These are phyloP conservation scores for Diplogelasinospora grovesii DNA, from an alignment of 495 filamentous ascomycete species.

Conservation along the genomic window DNA sequence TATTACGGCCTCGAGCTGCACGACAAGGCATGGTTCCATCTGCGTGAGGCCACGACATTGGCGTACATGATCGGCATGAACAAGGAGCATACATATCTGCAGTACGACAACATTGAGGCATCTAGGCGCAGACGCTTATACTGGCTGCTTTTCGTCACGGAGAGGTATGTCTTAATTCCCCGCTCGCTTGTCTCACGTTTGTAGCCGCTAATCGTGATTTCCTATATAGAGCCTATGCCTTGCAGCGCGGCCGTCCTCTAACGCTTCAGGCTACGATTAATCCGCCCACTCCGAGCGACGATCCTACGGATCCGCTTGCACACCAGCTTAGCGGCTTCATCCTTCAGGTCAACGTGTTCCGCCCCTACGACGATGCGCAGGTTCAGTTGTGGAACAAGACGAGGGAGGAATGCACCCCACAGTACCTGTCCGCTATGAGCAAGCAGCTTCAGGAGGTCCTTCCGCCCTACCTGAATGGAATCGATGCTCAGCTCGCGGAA, in stretches of 20 bases:
- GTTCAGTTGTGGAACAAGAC: constrained; percentile 69
- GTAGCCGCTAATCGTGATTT: constrained; percentile 12
- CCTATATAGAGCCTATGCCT: constrained; percentile 59
- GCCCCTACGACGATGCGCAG: constrained; percentile 65
- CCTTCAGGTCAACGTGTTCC: constrained; percentile 60
- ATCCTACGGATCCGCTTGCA: constrained; percentile 51
- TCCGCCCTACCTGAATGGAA: constrained; percentile 53
- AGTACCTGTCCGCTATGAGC: constrained; percentile 55
- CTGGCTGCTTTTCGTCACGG: constrained; percentile 66
- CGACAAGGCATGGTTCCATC: constrained; percentile 66
- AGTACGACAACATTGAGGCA: constrained; percentile 47
- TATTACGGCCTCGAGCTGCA: constrained; percentile 67
- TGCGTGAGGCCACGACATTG: constrained; percentile 64
- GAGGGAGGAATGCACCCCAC: constrained; percentile 47
- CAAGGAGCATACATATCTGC: constrained; percentile 53
- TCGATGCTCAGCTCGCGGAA: constrained; percentile 64
- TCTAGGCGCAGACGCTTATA: constrained; percentile 54
- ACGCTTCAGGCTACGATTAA: constrained; percentile 53
- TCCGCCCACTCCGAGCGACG: constrained; percentile 55
- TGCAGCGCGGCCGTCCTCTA: constrained; percentile 65
- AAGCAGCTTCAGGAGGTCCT: constrained; percentile 59
- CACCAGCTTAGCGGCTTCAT: constrained; percentile 54
- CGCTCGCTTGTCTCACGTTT: not conserved
- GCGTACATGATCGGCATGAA: constrained; percentile 52
- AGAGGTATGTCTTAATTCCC: constrained; percentile 45